phyloP scores from a whole-genome alignment of 208 protist genomes.

The Crithidia acanthocephali region DNA sequence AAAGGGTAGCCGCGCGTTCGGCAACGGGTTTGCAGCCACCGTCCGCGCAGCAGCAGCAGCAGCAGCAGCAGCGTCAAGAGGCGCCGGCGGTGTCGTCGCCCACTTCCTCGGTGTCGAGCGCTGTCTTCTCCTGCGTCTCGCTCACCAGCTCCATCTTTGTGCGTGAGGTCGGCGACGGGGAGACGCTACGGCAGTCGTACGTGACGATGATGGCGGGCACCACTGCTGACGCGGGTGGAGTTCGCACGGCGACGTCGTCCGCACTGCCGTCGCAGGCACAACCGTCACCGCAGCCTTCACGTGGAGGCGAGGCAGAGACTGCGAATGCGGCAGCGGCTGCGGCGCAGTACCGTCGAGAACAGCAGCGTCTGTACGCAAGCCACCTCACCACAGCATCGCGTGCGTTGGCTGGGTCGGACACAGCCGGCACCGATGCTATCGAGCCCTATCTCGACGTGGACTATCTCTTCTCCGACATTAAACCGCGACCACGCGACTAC shows the following conservation, averaged over 20 bases:
- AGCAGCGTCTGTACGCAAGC: slow-evolving; percentile 29
- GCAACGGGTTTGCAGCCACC: too few species aligned
- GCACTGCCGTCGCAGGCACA: neutral
- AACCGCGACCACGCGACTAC: neutral
- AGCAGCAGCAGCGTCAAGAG: neutral
- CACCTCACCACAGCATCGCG: slow-evolving; percentile 7
- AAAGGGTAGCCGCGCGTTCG: too few species aligned
- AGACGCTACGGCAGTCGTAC: slow-evolving; percentile 9
- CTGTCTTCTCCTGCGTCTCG: slow-evolving; percentile 21
- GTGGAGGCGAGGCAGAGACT: neutral
- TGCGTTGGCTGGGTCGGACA: neutral
- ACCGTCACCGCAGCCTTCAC: neutral
- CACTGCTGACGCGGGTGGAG: neutral
- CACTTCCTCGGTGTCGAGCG: slow-evolving; percentile 17
- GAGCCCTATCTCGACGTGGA: slow-evolving; percentile 25
- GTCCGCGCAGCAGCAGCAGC: too few species aligned
- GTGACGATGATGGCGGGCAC: neutral
- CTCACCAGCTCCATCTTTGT: slow-evolving; percentile 31
- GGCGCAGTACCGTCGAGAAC: slow-evolving; percentile 23
- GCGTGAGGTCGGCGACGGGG: slow-evolving; percentile 25
- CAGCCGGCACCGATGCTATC: neutral
- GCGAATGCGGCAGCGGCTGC: neutral
- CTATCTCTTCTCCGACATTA: slow-evolving; percentile 13
- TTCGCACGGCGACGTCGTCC: neutral
- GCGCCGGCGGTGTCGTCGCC: neutral